Conservation (phyloP, 306 rosid species). For the Prunus fruticosa region DNA sequence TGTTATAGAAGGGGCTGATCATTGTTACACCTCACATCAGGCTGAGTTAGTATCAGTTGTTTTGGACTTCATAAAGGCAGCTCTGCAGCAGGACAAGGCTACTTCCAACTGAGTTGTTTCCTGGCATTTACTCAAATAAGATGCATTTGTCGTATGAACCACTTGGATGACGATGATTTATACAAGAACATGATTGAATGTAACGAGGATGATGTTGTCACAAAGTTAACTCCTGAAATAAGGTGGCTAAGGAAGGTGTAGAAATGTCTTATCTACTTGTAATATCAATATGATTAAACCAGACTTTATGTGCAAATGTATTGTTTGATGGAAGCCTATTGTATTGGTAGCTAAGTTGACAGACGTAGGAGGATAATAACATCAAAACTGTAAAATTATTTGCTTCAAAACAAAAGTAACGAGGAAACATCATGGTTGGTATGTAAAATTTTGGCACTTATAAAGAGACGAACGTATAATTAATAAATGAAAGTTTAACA, state of each 20-base stretch:
- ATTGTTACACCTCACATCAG: constrained; percentile 49
- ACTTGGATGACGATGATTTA: too few species aligned
- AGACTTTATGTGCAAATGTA: too few species aligned
- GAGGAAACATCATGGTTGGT: too few species aligned
- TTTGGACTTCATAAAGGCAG: constrained; percentile 41
- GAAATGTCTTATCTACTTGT: too few species aligned
- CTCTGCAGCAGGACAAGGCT: constrained; percentile 34
- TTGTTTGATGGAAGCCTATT: too few species aligned
- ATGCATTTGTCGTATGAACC: background rate
- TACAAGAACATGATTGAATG: background rate
- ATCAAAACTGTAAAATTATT: background rate
- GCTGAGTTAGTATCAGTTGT: constrained; percentile 48
- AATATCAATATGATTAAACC: too few species aligned
- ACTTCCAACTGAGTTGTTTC: constrained; percentile 16
- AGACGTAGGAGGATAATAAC: background rate
- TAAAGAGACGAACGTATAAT: background rate
- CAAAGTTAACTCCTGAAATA: too few species aligned
- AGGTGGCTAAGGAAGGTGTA: too few species aligned
- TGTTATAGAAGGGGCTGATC: constrained; percentile 63
- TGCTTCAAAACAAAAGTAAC: background rate
- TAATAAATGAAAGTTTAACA: too few species aligned
- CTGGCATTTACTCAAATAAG: too few species aligned
- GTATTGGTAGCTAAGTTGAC: too few species aligned
- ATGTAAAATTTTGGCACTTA: background rate
- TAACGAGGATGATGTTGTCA: background rate